Evolutionary conservation across 345 rosid species (phyloP), one percentile per base, ranked within the genome.

Genomic region (Cardiospermum halicacabum): DNA sequence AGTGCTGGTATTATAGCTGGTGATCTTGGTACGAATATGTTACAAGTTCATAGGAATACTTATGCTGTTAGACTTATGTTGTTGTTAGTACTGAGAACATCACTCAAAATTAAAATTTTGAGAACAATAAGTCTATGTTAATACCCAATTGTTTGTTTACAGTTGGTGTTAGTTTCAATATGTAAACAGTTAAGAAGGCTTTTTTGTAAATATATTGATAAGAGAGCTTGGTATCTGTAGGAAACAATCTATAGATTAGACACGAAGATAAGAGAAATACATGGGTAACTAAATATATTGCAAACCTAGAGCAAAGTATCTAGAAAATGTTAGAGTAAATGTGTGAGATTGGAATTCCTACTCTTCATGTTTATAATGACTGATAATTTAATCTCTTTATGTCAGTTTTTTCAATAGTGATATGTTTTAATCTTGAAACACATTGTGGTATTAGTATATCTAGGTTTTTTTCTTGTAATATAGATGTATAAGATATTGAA

Each of bases 31-130:
- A 89, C 83, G 57, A 96, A 89, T 43, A 67, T 92, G 92, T 37
- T 92, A 53, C 97, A 88, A 80, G 87, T 86, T 73, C 97, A 88
- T 70, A 80, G 98, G 75, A 92, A 88, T 60, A 86, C 92, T 53
- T 85, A 77, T 56, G 98, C 92, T 32, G 84, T n/a, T n/a, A n/a
- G n/a, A n/a, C n/a, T n/a, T n/a, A n/a, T n/a, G n/a, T 92, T 62
- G 98, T 89, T 56, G 92, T 88, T 12, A 92, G 98, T 40, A 92
- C 97, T 0, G 98, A 92, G 78, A 92, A 86, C 64, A 88, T 89
- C 0, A 92, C 98, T 3, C 96, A 89, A 74, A 92, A 89, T 50
- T 86, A 97, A 97, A 89, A 92, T 56, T 92, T 88, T 58, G 98
- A 97, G 62, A 92, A 89, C 70, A 86, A 77, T 70, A 92, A 92